A percentile compares a stretch with the other conserved stretches of the same genome.
Evolutionary conservation across 805 yeast genomes (phyloP).

Genomic region (Danielia reshetovae): DNA sequence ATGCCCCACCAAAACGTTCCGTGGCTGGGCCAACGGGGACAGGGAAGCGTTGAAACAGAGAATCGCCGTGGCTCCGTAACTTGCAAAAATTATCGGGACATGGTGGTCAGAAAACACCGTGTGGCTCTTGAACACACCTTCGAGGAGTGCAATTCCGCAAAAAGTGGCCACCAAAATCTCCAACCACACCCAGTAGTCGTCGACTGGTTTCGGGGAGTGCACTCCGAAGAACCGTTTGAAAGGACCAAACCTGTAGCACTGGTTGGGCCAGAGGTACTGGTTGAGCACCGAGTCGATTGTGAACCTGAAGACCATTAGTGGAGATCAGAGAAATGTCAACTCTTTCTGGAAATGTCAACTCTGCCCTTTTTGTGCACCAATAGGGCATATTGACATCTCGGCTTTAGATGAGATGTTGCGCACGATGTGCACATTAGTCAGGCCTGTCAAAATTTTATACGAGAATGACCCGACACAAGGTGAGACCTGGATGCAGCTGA

Average conservation of each 20-base stretch:
- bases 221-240: conserved; percentile 39
- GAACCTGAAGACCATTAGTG: conserved; percentile 25
- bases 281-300: conserved; percentile 31
- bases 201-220: conserved; percentile 24
- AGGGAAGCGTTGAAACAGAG: conserved; percentile 51
- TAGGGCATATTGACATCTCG: too few species aligned
- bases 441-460: too few species aligned
- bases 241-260: conserved; percentile 21
- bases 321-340: too few species aligned
- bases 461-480: too few species aligned
- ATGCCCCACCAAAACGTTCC: conserved; percentile 56
- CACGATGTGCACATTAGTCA: too few species aligned
- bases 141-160: conserved; percentile 42
- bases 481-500: too few species aligned
- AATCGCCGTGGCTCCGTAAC: conserved; percentile 63
- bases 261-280: conserved; percentile 25
- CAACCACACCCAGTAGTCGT: conserved; percentile 42
- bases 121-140: conserved; percentile 41
- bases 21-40: conserved; percentile 63
- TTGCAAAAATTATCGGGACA: conserved; percentile 49
- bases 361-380: too few species aligned
- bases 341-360: too few species aligned
- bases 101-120: conserved; percentile 36
- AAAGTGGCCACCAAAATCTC: conserved; percentile 45
- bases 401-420: too few species aligned